These are phyloP conservation scores for Didymella lethalis DNA, from an alignment of 2,329 filamentous ascomycete species.

Conservation along the genomic window DNA sequence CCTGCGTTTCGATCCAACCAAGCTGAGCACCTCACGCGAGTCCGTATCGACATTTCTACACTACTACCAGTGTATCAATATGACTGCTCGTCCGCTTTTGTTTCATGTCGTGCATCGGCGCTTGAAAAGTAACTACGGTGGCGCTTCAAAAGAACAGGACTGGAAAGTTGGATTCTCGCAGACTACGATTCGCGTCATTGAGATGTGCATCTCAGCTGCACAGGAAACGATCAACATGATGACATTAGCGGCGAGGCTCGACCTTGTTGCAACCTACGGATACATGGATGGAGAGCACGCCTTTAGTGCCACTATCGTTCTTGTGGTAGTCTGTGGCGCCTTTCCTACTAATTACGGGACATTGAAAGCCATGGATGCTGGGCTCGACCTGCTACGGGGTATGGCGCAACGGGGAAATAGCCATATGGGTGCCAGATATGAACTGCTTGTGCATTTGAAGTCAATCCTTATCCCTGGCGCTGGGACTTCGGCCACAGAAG, in stretches of 20 bases:
- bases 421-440: constrained; percentile 12
- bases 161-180: constrained; percentile 10
- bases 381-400: constrained; percentile 7
- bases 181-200: constrained; percentile 11
- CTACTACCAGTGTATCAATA: constrained; percentile 14
- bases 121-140: constrained; percentile 4
- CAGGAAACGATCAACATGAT: constrained; percentile 14
- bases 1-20: constrained; percentile 14
- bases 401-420: constrained; percentile 10
- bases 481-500: not conserved
- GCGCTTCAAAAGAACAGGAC: constrained; percentile 9
- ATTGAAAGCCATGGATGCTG: constrained; percentile 11
- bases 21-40: constrained; percentile 13
- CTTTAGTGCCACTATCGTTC: constrained; percentile 1
- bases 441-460: constrained; percentile 13
- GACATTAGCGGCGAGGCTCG: constrained; percentile 6
- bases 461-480: constrained; percentile 9
- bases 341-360: constrained; percentile 5
- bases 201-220: constrained; percentile 14
- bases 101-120: constrained; percentile 14
- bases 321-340: constrained; percentile 12
- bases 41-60: constrained; percentile 13
- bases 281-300: constrained; percentile 9
- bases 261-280: constrained; percentile 13
- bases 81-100: constrained; percentile 10